Evolutionary conservation across 257 asterid species (phyloP).

Genomic region (Rubia yunnanensis): DNA sequence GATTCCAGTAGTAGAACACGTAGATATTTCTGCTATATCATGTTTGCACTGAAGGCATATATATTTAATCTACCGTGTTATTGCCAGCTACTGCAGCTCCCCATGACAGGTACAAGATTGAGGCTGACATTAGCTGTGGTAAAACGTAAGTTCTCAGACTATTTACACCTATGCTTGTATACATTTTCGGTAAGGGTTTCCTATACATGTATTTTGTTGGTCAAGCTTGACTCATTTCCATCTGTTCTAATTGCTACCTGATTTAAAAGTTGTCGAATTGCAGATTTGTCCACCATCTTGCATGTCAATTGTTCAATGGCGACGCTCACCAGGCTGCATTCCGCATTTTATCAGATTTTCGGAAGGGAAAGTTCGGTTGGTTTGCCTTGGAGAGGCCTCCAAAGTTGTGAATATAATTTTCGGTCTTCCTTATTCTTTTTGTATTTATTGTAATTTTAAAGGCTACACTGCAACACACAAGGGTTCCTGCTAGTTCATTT

Average conservation of each 20-base stretch:
- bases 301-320: conserved; percentile 66
- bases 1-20: not conserved
- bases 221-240: not conserved
- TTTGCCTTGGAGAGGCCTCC: conserved; percentile 84
- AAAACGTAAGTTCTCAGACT: conserved; percentile 43
- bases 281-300: conserved; percentile 84
- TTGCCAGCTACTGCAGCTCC: conserved; percentile 58
- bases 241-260: not conserved
- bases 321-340: conserved; percentile 83
- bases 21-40: not conserved
- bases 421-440: too few relatives aligned
- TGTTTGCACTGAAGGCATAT: not conserved
- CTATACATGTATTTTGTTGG: not conserved
- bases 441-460: not conserved
- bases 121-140: conserved; percentile 48
- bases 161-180: not conserved
- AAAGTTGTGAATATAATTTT: conserved; percentile 12
- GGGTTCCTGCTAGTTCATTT: not conserved
- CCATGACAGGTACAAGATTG: conserved; percentile 65
- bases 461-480: not conserved
- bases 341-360: conserved; percentile 76
- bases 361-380: conserved; percentile 88
- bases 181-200: not conserved
- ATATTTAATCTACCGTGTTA: conserved; percentile 8
- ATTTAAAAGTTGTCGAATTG: conserved; percentile 7